Percentiles rank a stretch among this genome's conserved stretches.
These are phyloP conservation scores for Maudiozyma serrabonitensis DNA, from an alignment of 805 yeast species.

Conservation along the genomic window DNA sequence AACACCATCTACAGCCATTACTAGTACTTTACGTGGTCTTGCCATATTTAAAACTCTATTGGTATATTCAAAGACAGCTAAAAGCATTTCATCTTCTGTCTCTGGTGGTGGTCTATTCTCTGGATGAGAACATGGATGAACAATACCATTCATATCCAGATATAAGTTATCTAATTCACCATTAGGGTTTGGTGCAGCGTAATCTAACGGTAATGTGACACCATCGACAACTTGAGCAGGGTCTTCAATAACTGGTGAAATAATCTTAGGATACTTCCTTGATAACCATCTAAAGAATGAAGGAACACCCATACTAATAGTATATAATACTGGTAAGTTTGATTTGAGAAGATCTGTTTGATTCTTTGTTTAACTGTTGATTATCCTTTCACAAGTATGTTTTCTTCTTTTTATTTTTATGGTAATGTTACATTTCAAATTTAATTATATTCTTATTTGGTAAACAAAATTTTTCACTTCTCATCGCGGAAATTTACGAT, in stretches of 20 bases:
- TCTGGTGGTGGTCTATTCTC: slow-evolving; percentile 94
- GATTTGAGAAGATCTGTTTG: no score
- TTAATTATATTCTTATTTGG: background rate
- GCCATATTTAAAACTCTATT: slow-evolving; percentile 90
- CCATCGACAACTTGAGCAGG: slow-evolving; percentile 51
- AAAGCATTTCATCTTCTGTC: slow-evolving; percentile 93
- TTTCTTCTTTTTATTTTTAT: no score
- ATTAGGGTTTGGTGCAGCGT: slow-evolving; percentile 75
- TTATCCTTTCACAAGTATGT: no score
- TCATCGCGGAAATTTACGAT: background rate
- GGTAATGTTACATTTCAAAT: background rate
- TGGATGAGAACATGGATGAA: slow-evolving; percentile 98
- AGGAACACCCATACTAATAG: slow-evolving; percentile 76
- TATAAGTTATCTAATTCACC: slow-evolving; percentile 93
- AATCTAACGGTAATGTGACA: slow-evolving; percentile 52
- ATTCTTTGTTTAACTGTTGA: no score
- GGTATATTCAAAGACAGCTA: slow-evolving; percentile 86
- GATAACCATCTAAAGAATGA: slow-evolving; percentile 97
- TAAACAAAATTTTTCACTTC: background rate
- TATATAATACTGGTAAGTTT: no score
- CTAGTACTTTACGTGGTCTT: slow-evolving; percentile 81
- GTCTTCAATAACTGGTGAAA: slow-evolving; percentile 81
- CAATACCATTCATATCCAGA: slow-evolving; percentile 97
- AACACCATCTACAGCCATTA: slow-evolving; percentile 98
- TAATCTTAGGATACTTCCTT: slow-evolving; percentile 84